A percentile compares a stretch with the other conserved stretches of the same genome.
Conservation (phyloP, 257 asterid species). For the Gentiana macrophylla region DNA sequence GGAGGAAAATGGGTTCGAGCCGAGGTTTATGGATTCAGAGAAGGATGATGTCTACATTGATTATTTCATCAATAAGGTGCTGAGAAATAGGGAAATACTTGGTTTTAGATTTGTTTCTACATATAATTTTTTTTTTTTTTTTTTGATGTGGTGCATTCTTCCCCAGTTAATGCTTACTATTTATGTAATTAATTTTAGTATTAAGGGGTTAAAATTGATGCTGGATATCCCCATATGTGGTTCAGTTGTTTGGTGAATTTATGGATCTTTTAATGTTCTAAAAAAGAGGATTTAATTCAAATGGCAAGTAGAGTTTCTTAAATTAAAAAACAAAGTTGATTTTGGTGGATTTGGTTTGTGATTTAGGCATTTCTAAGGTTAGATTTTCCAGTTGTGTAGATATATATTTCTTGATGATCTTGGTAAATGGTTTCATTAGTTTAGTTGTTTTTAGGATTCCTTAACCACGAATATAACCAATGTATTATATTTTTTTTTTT, state of each 20-base stretch:
- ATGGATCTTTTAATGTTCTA: neutral
- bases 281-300: neutral
- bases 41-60: constrained; percentile 39
- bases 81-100: neutral
- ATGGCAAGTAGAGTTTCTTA: neutral
- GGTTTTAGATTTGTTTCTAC: neutral
- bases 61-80: constrained; percentile 59
- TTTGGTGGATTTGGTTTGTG: too few species aligned
- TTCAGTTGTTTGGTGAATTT: neutral
- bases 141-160: too few species aligned
- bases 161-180: too few species aligned
- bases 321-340: too few species aligned
- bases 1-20: constrained; percentile 14
- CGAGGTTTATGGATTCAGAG: constrained; percentile 33
- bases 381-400: neutral
- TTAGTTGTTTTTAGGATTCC: neutral
- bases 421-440: neutral
- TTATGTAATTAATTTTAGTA: too few species aligned
- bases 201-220: neutral
- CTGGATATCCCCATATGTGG: neutral
- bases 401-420: neutral
- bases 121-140: too few species aligned
- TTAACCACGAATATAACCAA: too few species aligned
- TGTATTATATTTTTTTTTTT: too few species aligned
- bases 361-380: neutral